A percentile compares a stretch with the other conserved stretches of the same genome.
phyloP scores from a whole-genome alignment of 2,329 filamentous ascomycete genomes.

The Colletotrichum sp. region DNA sequence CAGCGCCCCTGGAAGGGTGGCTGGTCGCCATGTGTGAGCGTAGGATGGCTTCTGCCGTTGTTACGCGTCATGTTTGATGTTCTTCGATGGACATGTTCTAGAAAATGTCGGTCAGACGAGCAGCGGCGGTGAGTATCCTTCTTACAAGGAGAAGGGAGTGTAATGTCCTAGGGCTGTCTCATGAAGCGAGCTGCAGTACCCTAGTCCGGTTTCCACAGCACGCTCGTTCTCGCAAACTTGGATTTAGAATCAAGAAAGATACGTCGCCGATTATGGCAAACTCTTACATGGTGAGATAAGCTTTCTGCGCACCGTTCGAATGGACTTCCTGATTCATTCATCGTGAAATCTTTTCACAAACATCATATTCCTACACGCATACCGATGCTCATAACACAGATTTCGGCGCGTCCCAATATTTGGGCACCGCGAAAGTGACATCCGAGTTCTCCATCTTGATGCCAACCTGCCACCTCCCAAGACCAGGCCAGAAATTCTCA shows the following conservation, averaged over 20 bases:
- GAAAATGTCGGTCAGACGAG: neutral
- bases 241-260: neutral
- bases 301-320: neutral
- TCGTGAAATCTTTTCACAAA: fast-evolving
- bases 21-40: neutral
- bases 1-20: neutral
- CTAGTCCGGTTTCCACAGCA: neutral
- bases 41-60: neutral
- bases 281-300: fast-evolving
- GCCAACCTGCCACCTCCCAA: constrained; percentile 48
- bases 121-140: neutral
- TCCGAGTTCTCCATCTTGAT: constrained; percentile 41
- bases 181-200: neutral
- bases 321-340: fast-evolving
- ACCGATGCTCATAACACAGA: constrained; percentile 24
- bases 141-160: neutral
- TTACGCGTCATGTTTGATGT: neutral
- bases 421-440: constrained; percentile 28
- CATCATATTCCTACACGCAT: neutral
- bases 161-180: neutral
- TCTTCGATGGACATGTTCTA: neutral
- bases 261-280: neutral
- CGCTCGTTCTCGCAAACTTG: neutral
- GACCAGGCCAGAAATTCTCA: constrained; percentile 53
- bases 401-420: constrained; percentile 27